phyloP scores from a whole-genome alignment of 441 rosid species.

The Bocquillonia castaneifolia region DNA sequence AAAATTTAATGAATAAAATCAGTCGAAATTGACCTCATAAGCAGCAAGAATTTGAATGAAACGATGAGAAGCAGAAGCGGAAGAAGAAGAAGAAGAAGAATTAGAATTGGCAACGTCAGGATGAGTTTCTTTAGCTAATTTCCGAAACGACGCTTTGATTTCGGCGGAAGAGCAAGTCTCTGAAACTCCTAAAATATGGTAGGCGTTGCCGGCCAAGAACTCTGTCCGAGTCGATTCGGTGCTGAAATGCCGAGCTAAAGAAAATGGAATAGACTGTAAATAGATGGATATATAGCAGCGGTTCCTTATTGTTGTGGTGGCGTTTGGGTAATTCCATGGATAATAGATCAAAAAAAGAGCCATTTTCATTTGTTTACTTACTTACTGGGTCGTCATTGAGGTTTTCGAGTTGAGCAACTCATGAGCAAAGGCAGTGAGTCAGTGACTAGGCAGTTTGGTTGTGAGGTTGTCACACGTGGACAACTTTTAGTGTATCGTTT shows the following conservation, averaged over 20 bases:
- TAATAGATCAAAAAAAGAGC: slow-evolving; percentile 21
- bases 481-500: too few species aligned
- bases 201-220: slow-evolving; percentile 61
- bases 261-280: slow-evolving; percentile 19
- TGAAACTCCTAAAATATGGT: slow-evolving; percentile 62
- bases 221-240: slow-evolving; percentile 45
- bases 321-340: slow-evolving; percentile 21
- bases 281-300: slow-evolving; percentile 14
- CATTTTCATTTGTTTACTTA: too few species aligned
- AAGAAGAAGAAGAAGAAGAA: slow-evolving; percentile 37
- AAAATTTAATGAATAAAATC: neutral
- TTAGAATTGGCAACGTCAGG: slow-evolving; percentile 60
- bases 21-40: slow-evolving; percentile 55
- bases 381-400: too few species aligned
- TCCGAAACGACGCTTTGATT: slow-evolving; percentile 80
- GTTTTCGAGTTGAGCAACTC: too few species aligned
- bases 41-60: slow-evolving; percentile 89
- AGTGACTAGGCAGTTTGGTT: too few species aligned
- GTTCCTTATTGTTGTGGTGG: neutral
- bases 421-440: too few species aligned
- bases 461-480: too few species aligned
- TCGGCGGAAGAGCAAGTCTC: slow-evolving; percentile 67
- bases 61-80: slow-evolving; percentile 47
- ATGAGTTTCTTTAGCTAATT: slow-evolving; percentile 84
- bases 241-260: slow-evolving; percentile 39